Conservation (phyloP, 768 basidiomycete genomes). For the Trametes maxima region DNA sequence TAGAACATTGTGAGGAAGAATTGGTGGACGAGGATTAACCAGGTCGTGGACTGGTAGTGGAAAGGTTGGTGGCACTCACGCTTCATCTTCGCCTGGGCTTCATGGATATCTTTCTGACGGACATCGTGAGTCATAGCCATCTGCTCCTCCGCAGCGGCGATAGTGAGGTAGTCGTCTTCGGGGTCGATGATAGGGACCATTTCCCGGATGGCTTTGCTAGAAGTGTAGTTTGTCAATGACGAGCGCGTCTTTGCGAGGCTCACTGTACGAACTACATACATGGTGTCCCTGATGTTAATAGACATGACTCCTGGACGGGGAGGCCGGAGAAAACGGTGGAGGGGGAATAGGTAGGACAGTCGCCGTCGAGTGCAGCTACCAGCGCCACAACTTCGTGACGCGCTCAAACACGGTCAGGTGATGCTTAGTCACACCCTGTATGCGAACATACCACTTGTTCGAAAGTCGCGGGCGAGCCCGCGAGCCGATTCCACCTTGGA, state of each 20-base stretch:
- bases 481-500: too few species aligned
- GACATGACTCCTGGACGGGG: slow-evolving; percentile 19
- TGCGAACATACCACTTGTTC: too few species aligned
- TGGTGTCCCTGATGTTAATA: slow-evolving; percentile 30
- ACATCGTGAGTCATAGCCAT: slow-evolving; percentile 58
- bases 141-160: slow-evolving; percentile 72
- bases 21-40: neutral
- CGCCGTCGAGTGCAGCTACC: neutral
- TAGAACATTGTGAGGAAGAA: neutral
- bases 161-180: slow-evolving; percentile 76
- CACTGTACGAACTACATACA: slow-evolving; percentile 15
- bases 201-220: slow-evolving; percentile 66
- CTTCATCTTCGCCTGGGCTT: slow-evolving; percentile 65
- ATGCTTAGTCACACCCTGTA: neutral
- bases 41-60: neutral
- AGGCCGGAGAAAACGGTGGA: neutral
- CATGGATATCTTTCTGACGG: slow-evolving; percentile 69
- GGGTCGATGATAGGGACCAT: slow-evolving; percentile 77
- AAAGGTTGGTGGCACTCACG: slow-evolving; percentile 39
- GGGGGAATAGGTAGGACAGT: neutral
- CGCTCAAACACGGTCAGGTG: slow-evolving; percentile 9
- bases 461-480: too few species aligned
- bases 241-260: neutral
- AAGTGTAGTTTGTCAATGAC: neutral
- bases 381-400: slow-evolving; percentile 2